These are phyloP conservation scores for Millerozyma acaciae DNA, from an alignment of 805 yeast species.

Conservation along the genomic window DNA sequence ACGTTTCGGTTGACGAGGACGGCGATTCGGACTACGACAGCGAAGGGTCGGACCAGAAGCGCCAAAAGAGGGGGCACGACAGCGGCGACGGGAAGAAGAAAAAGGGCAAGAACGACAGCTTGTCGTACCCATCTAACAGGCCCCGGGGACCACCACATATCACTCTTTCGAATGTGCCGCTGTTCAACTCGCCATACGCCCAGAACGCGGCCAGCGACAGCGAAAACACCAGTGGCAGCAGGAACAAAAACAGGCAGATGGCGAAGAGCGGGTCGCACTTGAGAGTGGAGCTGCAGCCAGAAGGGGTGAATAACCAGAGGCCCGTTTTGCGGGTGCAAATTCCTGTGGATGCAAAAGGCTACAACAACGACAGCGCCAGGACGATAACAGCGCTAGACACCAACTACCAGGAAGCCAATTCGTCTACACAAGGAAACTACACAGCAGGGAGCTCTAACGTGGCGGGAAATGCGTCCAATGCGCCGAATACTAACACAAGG, in stretches of 20 bases:
- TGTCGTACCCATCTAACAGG: neutral
- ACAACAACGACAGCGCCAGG: constrained; percentile 36
- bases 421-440: no score
- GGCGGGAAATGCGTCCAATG: constrained; percentile 4
- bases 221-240: no score
- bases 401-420: constrained; percentile 6
- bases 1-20: constrained; percentile 18
- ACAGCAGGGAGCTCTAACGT: neutral
- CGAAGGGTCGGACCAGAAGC: constrained; percentile 33
- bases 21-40: constrained; percentile 32
- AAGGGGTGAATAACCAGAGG: no score
- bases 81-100: constrained; percentile 3
- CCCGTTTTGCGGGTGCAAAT: constrained; percentile 64
- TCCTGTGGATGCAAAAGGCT: constrained; percentile 45
- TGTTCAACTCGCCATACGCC: constrained; percentile 9
- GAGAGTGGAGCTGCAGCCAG: neutral
- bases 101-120: neutral
- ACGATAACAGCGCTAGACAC: constrained; percentile 44
- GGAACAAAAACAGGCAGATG: no score
- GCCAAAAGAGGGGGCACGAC: constrained; percentile 17
- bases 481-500: constrained; percentile 9
- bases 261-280: constrained; percentile 9
- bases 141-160: constrained; percentile 14
- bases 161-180: constrained; percentile 15
- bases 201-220: constrained; percentile 7